Evolutionary conservation across 2,329 filamentous ascomycete species (phyloP).

Genomic region (Alternaria arborescens): DNA sequence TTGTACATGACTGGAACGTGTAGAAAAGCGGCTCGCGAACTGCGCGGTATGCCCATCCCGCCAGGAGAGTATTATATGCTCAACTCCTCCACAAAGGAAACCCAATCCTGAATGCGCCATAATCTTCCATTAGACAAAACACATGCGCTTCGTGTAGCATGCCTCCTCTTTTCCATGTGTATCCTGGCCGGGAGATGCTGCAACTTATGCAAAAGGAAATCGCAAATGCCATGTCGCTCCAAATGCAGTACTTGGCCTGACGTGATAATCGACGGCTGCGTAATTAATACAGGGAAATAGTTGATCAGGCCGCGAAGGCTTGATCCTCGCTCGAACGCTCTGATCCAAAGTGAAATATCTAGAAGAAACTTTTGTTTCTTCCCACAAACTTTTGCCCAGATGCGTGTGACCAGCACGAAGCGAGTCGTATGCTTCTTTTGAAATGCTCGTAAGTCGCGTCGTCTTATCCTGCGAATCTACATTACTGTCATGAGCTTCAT

Average conservation of each 20-base stretch:
- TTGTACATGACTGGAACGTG: constrained; percentile 40
- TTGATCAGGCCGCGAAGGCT: constrained; percentile 26
- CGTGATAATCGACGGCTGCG: constrained; percentile 31
- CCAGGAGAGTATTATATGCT: constrained; percentile 30
- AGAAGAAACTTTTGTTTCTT: constrained; percentile 38
- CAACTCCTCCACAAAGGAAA: constrained; percentile 18
- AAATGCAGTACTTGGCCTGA: constrained; percentile 42
- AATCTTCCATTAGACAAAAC: constrained; percentile 25
- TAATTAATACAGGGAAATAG: constrained; percentile 44
- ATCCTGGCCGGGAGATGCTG: constrained; percentile 30
- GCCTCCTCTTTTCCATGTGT: constrained; percentile 27
- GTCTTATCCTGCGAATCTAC: constrained; percentile 40
- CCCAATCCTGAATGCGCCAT: constrained; percentile 18
- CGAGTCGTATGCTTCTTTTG: constrained; percentile 8
- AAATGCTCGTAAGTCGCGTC: constrained; percentile 19
- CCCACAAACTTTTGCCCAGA: constrained; percentile 29
- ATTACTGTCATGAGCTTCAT: constrained; percentile 55
- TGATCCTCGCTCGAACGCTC: constrained; percentile 41
- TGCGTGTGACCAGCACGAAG: constrained; percentile 26
- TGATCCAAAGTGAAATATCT: constrained; percentile 43
- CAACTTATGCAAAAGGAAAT: constrained; percentile 37
- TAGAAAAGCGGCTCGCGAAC: constrained; percentile 24
- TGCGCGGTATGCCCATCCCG: constrained; percentile 25
- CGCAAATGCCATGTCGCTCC: constrained; percentile 43
- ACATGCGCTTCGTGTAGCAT: constrained; percentile 18